These are phyloP conservation scores for Cornus kousa DNA, from an alignment of 148 eudicot species.

Conservation along the genomic window DNA sequence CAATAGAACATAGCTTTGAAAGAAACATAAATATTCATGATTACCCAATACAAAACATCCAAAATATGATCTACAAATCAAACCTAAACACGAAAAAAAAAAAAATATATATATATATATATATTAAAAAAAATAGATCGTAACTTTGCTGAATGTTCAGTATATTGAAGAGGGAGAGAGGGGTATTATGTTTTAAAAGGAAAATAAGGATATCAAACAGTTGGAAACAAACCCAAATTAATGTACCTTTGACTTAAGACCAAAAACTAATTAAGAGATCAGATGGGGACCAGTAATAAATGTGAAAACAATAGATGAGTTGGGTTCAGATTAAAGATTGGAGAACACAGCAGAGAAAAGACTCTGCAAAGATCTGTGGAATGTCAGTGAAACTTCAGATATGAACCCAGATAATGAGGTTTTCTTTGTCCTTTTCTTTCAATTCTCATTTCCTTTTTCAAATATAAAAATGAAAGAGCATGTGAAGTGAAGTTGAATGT, in stretches of 20 bases:
- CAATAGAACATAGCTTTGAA: constrained; percentile 15
- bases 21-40: not conserved
- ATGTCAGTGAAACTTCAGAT: constrained; percentile 20
- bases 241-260: constrained; percentile 21
- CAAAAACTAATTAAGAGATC: constrained; percentile 8
- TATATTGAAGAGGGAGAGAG: not conserved
- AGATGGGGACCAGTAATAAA: constrained; percentile 12
- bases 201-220: not conserved
- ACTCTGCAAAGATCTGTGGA: constrained; percentile 23
- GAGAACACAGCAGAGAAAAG: not conserved
- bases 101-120: no score
- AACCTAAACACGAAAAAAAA: not conserved
- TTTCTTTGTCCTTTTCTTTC: not conserved
- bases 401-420: not conserved
- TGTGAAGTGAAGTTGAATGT: constrained; percentile 15
- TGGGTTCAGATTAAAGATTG: constrained; percentile 15
- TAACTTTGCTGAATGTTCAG: not conserved
- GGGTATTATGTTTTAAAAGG: no score
- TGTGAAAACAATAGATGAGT: constrained; percentile 7
- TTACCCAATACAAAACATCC: constrained; percentile 11
- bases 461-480: constrained; percentile 1
- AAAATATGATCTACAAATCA: constrained; percentile 5
- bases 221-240: constrained; percentile 19
- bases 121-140: not conserved
- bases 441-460: not conserved